These are phyloP conservation scores for Sherardia arvensis DNA, from an alignment of 257 asterid species.

Conservation along the genomic window DNA sequence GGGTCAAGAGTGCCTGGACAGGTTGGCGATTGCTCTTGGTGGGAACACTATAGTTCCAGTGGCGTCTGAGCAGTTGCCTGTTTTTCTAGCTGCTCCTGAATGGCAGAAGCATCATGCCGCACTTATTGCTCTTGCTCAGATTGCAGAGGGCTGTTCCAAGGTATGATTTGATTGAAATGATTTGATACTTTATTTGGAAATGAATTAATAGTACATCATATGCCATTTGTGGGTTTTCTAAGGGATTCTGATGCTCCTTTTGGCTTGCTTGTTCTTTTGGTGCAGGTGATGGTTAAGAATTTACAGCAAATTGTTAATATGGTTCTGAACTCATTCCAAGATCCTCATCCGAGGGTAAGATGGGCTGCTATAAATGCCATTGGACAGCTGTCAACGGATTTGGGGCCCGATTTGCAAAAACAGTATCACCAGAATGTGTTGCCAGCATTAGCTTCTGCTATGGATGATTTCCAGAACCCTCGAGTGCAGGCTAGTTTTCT, in stretches of 20 bases:
- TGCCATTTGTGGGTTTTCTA: neutral
- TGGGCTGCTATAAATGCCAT: slow-evolving; percentile 99
- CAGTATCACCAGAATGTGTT: slow-evolving; percentile 69
- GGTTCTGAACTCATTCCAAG: slow-evolving; percentile 92
- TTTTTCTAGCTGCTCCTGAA: slow-evolving; percentile 68
- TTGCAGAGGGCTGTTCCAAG: slow-evolving; percentile 97
- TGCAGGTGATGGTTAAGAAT: slow-evolving; percentile 81
- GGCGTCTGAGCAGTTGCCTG: slow-evolving; percentile 81
- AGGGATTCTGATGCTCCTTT: neutral
- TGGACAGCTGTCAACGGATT: slow-evolving; percentile 95
- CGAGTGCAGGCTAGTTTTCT: slow-evolving; percentile 71
- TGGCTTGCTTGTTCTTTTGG: slow-evolving; percentile 5
- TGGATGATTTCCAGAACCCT: slow-evolving; percentile 94
- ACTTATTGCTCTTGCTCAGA: slow-evolving; percentile 93
- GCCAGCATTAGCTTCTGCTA: slow-evolving; percentile 77
- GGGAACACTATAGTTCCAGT: slow-evolving; percentile 93
- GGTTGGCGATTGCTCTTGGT: slow-evolving; percentile 82
- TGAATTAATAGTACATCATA: neutral
- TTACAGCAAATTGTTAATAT: slow-evolving; percentile 80
- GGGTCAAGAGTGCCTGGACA: slow-evolving; percentile 93
- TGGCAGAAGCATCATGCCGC: slow-evolving; percentile 97
- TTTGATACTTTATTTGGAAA: neutral
- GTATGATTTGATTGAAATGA: slow-evolving; percentile 19
- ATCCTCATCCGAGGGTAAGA: slow-evolving; percentile 94
- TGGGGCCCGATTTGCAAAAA: slow-evolving; percentile 95